Percentiles rank a stretch among this genome's conserved stretches.
phyloP scores from a whole-genome alignment of 2,329 filamentous ascomycete genomes.

The Pseudogymnoascus sp. region DNA sequence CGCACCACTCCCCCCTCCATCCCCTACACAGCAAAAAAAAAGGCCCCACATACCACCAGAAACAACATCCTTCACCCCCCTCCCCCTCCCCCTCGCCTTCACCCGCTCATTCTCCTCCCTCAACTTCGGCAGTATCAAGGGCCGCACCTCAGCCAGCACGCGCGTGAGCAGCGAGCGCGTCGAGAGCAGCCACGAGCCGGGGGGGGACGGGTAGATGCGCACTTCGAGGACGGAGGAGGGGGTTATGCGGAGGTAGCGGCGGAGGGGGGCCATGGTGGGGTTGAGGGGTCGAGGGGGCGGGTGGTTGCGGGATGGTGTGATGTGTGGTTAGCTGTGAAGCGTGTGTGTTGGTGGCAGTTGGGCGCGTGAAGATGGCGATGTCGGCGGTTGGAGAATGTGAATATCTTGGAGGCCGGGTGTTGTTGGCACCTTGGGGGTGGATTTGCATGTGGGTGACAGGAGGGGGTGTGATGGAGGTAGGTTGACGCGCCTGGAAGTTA shows the following conservation, averaged over 20 bases:
- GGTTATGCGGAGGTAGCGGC: slow-evolving; percentile 83
- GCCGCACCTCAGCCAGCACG: slow-evolving; percentile 77
- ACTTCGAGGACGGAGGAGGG: slow-evolving; percentile 94
- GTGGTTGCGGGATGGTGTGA: neutral
- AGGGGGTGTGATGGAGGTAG: neutral
- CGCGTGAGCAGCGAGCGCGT: slow-evolving; percentile 67
- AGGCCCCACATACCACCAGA: slow-evolving; percentile 56
- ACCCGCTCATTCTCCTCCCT: slow-evolving; percentile 75
- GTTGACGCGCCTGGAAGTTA: neutral
- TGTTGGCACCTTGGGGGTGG: neutral
- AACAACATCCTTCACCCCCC: slow-evolving; percentile 76
- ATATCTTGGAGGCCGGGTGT: neutral
- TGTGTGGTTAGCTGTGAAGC: neutral
- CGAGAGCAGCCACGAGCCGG: slow-evolving; percentile 76
- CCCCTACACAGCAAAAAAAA: slow-evolving; percentile 9
- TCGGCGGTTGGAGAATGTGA: neutral
- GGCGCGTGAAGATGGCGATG: neutral
- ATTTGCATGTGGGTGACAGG: neutral
- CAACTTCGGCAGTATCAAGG: slow-evolving; percentile 81
- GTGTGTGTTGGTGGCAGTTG: neutral
- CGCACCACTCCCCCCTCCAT: too few species aligned
- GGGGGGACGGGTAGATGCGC: slow-evolving; percentile 90
- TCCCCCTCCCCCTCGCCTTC: slow-evolving; percentile 49
- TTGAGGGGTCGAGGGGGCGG: neutral
- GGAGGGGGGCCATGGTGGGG: slow-evolving; percentile 67